Base-by-base conservation (phyloP, 495 filamentous ascomycete genomes). In the Penicillium turbatum region DNA sequence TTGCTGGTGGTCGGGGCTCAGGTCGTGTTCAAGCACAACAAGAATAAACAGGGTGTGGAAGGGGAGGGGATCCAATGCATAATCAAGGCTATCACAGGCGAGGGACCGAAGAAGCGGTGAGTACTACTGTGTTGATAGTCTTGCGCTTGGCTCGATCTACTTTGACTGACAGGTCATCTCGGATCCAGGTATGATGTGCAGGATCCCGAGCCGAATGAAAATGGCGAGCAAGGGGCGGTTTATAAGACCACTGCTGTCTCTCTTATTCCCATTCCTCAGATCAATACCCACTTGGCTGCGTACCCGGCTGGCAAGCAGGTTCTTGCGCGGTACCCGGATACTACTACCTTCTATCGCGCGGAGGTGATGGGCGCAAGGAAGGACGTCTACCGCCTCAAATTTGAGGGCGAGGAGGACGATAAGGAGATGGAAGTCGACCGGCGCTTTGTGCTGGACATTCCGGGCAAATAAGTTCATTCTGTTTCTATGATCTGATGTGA, bases 261-360 rank as follows among this genome's bases (percentile, higher is more conserved):
- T 51, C 82, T 97, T 70, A 92, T 97, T 30, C 83, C 89, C 7
- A 96, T 98, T 39, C 90, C 90, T 3, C 78, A 72, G 8, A 67
- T 74, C 41, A 77, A 66, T 42, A 71, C 75, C 30, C 72, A 74
- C 6, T 66, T 96, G 40, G 76, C 83, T 2, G 81, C 86, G 10
- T 92, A 92, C 60, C 77, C 92, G 1, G 72, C 82, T 48, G 91
- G 91, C 12, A 91, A 88, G 63, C 83, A 83, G 19, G 90, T 95
- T 27, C 72, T 95, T 47, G 90, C 90, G 0, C 74, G 89, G 35
- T 95, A 95, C 63, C 90, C 90, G 0, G 86, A 90, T 51, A 99
- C 95, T 9, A 96, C 93, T 2, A 97, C 92, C 0, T 99, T 99
- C 63, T 99, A 99, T 68, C 86, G 89, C 62, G 93, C 95, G 10